A percentile compares a stretch with the other conserved stretches of the same genome.
Evolutionary conservation across 1,284 basidiomycete genomes (phyloP).

Genomic region (Ustilago tritici): DNA sequence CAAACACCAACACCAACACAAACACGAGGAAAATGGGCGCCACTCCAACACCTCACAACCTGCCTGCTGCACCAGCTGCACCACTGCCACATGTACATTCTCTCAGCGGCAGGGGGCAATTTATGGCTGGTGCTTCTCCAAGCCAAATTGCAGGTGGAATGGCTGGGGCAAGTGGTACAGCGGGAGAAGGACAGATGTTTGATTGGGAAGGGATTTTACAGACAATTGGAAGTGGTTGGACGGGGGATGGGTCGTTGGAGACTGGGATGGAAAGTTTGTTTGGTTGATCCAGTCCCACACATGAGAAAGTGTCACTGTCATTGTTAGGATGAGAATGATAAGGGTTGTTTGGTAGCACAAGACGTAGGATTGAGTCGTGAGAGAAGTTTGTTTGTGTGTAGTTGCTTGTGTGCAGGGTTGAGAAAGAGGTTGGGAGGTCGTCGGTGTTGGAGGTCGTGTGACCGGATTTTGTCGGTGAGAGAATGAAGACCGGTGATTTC

Average conservation of each 20-base stretch:
- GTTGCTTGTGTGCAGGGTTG: neutral
- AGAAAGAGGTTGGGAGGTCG: neutral
- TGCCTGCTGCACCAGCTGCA: conserved; percentile 1
- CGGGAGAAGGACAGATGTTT: conserved; percentile 35
- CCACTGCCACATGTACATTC: conserved; percentile 26
- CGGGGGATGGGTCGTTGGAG: conserved; percentile 47
- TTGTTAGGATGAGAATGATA: neutral
- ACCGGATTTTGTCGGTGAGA: conserved; percentile 25
- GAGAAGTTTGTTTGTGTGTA: neutral
- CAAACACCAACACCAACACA: neutral
- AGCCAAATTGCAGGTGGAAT: conserved; percentile 18
- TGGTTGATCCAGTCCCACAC: conserved; percentile 13
- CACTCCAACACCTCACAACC: conserved; percentile 5
- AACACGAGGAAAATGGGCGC: conserved; percentile 6
- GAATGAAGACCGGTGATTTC: conserved; percentile 5
- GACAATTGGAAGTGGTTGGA: conserved; percentile 50
- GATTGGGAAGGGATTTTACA: conserved; percentile 53
- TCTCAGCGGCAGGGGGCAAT: conserved; percentile 8
- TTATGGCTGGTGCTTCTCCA: conserved; percentile 30
- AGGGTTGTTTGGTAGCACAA: no score
- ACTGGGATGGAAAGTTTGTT: conserved; percentile 49
- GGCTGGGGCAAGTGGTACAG: neutral
- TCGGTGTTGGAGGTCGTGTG: conserved; percentile 13
- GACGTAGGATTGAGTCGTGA: no score
- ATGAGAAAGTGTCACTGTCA: neutral